Evolutionary conservation across 805 yeast species (phyloP), one percentile per base, ranked within the genome.

Genomic region (Candida andamanensis): DNA sequence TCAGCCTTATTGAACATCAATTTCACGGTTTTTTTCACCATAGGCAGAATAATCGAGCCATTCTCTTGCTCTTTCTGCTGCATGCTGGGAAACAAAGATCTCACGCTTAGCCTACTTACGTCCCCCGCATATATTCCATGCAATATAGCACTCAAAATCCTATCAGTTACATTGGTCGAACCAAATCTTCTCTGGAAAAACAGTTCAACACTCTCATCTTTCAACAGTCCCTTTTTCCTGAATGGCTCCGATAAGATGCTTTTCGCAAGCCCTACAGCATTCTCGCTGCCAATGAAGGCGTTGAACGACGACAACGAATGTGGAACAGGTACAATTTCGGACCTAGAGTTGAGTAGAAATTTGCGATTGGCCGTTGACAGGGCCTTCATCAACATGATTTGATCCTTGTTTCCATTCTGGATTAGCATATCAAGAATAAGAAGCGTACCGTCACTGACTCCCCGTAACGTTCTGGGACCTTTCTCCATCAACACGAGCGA

Each of bases 381-480:
- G 18, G 66, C 59, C 9, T 70, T 72, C 33, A 90, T 71, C 7
- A 78, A 87, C 33, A 68, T 67, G 5, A 90, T 58, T 21, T 72
- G 67, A 24, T 71, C 64, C 6, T 58, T 60, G 8, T 58, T 44
- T 0, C 76, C 75, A 30, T 82, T 55, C 20, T 69, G 61, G 17
- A 43, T 46, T 35, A 85, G 49, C 2, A 77, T 64, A 49, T 84
- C 94, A 15, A 81, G 57, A 6, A 84, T 72, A 16, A 85, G 47
- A 18, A 81, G 58, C 0, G 87, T 76, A 0, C 97, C 97, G 24
- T 78, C 78, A 33, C 86, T 82, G 5, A 74, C 74, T 0, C 95
- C 95, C 38, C 96, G 63, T 26, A 92, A 60, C 0, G 97, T 92
- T 30, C 97, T 63, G 0, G 98, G 97, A 0, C 97, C 98, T 40